Base-by-base conservation (phyloP, 192 early-diverging fungal genomes). In the Linnemannia exigua region DNA sequence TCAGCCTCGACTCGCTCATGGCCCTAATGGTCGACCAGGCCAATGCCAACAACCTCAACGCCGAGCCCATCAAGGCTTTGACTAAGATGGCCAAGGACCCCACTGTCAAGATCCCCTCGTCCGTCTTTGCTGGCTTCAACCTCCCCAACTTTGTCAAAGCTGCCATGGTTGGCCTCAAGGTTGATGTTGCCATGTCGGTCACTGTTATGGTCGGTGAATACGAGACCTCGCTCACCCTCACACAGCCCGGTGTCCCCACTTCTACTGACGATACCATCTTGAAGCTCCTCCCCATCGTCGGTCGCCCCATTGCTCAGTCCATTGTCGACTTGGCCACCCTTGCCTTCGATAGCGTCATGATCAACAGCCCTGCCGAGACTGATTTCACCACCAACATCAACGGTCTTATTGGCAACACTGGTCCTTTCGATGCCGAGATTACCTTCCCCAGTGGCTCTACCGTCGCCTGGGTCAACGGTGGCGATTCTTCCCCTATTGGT, bases 221-320 rank as follows among this genome's bases (percentile, higher is more conserved):
- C 63, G 37, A 75, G 5, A 87, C 84, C 67, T 79, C 84, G n/a
- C 75, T 93, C 11, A 46, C 80, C 15, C 82, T 90, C 68, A 75
- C 72, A 67, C 91, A 93, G 75, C 72, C 25, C 22, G 84, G 84
- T 22, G 88, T 93, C 48, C 85, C 86, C 20, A 88, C 88, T 47
- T 38, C 54, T 9, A 88, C 89, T 4, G 92, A 93, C 74, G 74
- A 77, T 35, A 87, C 89, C 25, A 79, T 93, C 79, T 74, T 87
- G 50, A 86, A 87, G 52, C 78, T 93, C 41, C 88, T 92, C 33
- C 89, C 91, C 48, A 76, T 90, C 31, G 88, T 93, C 67, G 91
- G 89, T 70, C 88, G 83, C 41, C 92, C 92, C 15, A 89, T 93
- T 79, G 92, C 91, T 15, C 89, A 90, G 76, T 50, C 80, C 9